Evolutionary conservation across 139 green algal species (phyloP).

Genomic region (Pseudopediastrum boryanum): DNA sequence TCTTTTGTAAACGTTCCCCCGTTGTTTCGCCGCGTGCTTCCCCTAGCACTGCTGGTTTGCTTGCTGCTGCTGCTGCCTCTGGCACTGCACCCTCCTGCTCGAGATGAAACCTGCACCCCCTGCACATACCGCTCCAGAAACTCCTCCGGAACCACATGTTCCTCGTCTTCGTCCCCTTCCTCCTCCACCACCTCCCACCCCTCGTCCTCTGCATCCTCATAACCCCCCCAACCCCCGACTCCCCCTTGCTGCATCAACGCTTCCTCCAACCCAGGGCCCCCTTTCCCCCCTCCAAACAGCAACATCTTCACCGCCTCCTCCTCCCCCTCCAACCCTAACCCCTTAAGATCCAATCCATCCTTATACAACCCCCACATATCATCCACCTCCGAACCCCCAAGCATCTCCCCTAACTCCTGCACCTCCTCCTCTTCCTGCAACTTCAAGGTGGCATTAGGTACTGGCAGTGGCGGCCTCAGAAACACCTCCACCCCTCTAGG

Average conservation of each 20-base stretch:
- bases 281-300: background rate
- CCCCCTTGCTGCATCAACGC: background rate
- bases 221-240: background rate
- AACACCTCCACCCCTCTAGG: slow-evolving; percentile 90
- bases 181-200: slow-evolving; percentile 17
- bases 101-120: background rate
- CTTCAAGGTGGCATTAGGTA: background rate
- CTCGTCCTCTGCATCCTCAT: slow-evolving; percentile 21
- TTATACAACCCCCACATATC: slow-evolving; percentile 13
- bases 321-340: slow-evolving; percentile 13
- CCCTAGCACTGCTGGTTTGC: background rate
- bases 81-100: background rate
- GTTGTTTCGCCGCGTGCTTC: no score
- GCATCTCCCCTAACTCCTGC: slow-evolving; percentile 15
- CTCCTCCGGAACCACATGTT: background rate
- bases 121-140: background rate
- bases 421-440: slow-evolving; percentile 26
- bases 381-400: slow-evolving; percentile 24
- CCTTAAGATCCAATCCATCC: slow-evolving; percentile 22
- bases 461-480: slow-evolving; percentile 77
- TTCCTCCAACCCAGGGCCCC: background rate
- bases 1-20: no score
- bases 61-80: background rate
- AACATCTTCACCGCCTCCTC: slow-evolving; percentile 13
- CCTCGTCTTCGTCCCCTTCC: background rate